These are phyloP conservation scores for Phragmites australis DNA, from an alignment of 176 grass and related monocot species.

Conservation along the genomic window DNA sequence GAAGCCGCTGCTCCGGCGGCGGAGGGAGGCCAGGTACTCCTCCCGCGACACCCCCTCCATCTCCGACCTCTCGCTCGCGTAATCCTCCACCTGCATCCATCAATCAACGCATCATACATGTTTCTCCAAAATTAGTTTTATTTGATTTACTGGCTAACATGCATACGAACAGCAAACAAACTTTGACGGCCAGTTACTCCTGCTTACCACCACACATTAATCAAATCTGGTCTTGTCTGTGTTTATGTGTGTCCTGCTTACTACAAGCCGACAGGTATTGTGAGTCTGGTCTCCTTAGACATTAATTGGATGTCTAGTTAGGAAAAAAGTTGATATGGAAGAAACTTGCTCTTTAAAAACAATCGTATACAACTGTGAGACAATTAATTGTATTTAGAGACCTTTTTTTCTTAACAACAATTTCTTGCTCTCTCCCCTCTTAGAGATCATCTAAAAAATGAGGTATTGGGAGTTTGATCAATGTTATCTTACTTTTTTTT, in stretches of 20 bases:
- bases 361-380: too few relatives aligned
- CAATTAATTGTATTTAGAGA: too few relatives aligned
- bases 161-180: neutral
- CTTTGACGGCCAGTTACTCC: slow-evolving; percentile 24
- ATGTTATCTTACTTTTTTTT: too few relatives aligned
- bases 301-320: too few relatives aligned
- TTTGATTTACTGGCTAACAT: neutral
- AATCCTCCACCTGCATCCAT: slow-evolving; percentile 59
- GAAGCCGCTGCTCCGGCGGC: slow-evolving; percentile 92
- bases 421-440: too few relatives aligned
- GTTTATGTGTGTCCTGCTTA: neutral
- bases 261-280: neutral
- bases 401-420: too few relatives aligned
- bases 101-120: neutral
- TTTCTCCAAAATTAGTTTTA: neutral
- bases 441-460: too few relatives aligned
- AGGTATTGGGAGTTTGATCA: too few relatives aligned
- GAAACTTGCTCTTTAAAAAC: too few relatives aligned
- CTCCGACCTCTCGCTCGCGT: slow-evolving; percentile 56
- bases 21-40: slow-evolving; percentile 82
- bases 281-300: neutral
- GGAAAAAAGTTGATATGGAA: too few relatives aligned
- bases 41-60: slow-evolving; percentile 75
- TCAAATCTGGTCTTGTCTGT: neutral
- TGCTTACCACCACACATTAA: neutral